Evolutionary conservation across 805 yeast species (phyloP).

Genomic region (Ogataea nonfermentans): DNA sequence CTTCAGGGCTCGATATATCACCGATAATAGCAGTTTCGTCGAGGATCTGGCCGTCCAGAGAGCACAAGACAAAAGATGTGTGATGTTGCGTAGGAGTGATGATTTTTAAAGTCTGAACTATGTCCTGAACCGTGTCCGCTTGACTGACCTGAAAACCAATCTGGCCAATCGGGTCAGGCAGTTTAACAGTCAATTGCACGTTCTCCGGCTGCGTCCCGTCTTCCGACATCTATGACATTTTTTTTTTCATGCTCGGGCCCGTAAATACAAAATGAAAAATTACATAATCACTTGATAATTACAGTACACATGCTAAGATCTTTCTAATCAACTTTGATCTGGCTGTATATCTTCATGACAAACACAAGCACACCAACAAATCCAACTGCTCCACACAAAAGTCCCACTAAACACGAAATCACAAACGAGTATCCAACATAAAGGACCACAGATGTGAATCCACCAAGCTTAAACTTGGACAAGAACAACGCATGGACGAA

Average conservation of each 20-base stretch:
- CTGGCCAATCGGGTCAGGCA: conserved; percentile 29
- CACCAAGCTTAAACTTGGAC: conserved; percentile 67
- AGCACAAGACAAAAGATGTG: conserved; percentile 54
- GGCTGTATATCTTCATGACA: conserved; percentile 73
- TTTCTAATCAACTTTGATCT: conserved; percentile 78
- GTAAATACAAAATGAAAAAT: neutral
- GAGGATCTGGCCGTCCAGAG: conserved; percentile 35
- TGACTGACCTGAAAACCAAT: conserved; percentile 28
- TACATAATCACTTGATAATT: neutral
- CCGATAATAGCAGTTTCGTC: conserved; percentile 34
- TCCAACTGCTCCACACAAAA: conserved; percentile 88
- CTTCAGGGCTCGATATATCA: conserved; percentile 31
- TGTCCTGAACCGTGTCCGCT: conserved; percentile 52
- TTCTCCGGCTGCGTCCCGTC: conserved; percentile 13
- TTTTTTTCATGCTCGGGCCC: conserved; percentile 2
- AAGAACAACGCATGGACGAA: conserved; percentile 79
- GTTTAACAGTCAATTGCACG: conserved; percentile 25
- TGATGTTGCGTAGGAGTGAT: conserved; percentile 55
- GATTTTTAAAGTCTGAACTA: conserved; percentile 57
- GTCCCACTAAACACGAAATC: conserved; percentile 66
- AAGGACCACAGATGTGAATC: conserved; percentile 70
- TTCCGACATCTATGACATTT: conserved; percentile 16
- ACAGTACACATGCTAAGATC: conserved; percentile 1
- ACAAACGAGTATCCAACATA: conserved; percentile 81
- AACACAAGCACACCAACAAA: conserved; percentile 72